Base-by-base conservation (phyloP, 257 asterid species). In the Cinchona pubescens region DNA sequence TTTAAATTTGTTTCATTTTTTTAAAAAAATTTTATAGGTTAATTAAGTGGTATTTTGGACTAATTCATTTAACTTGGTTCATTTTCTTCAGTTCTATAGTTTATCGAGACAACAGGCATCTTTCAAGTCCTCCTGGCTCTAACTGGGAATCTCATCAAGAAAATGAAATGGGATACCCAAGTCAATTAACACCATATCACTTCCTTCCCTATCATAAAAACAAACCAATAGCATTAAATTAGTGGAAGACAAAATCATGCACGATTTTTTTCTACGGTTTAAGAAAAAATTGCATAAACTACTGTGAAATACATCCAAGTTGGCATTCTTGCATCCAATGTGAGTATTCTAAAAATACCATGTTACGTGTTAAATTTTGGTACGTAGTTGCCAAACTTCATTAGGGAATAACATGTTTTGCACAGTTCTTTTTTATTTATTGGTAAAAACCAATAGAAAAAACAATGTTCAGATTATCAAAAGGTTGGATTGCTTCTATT, bases 151-250 rank as follows among this genome's bases (percentile, higher is more conserved):
- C 74, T 76, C 80, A 13, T 13, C 79, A 25, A 21, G 15, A 69
- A 69, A 21, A 69, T 73, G 21, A 58, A 69, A 82, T 70, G 60
- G 60, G 49, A 70, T 71, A 32, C 55, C 60, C 53, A 58, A 43
- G 69, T 81, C 78, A 76, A 77, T 75, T 81, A 55, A 76, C 42
- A 70, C 75, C 55, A 30, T 53, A 66, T 56, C 60, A 29, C 71
- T 76, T 35, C 72, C 79, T 63, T 76, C 82, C 60, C 32, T 45
- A n/a, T 76, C 80, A 73, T n/a, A 30, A 72, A 40, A 49, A 49
- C 37, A 70, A 73, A 75, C 11, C 75, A 68, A 67, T n/a, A 43
- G 34, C 74, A 66, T 53, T 79, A 25, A 80, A 58, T 10, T 58
- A 38, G 42, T 62, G 51, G 4, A 43, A 64, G 82, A 79, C 73